These are phyloP conservation scores for Suillus subaureus DNA, from an alignment of 768 basidiomycete genomes.

Conservation along the genomic window DNA sequence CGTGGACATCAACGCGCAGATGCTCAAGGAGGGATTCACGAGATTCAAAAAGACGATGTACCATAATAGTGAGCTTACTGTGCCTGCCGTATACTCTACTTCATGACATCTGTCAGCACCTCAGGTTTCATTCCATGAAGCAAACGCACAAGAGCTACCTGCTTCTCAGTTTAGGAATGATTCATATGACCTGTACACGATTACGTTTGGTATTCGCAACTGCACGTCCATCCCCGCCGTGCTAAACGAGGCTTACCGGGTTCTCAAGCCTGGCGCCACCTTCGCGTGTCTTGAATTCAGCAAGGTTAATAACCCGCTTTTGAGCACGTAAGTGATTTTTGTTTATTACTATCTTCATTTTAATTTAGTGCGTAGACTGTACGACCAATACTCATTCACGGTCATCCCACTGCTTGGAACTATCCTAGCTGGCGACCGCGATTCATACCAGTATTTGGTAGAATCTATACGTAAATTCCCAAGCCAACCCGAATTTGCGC, in stretches of 20 bases:
- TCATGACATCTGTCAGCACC: constrained; percentile 57
- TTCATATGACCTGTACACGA: constrained; percentile 95
- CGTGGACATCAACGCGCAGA: constrained; percentile 93
- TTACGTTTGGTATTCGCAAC: constrained; percentile 97
- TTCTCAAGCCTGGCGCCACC: constrained; percentile 93
- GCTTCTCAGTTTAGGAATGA: constrained; percentile 70
- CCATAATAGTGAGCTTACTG: constrained; percentile 75
- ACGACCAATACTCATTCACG: constrained; percentile 95
- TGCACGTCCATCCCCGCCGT: constrained; percentile 92
- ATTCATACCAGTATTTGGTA: constrained; percentile 96
- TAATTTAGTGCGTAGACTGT: constrained; percentile 55
- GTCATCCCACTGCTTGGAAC: constrained; percentile 96
- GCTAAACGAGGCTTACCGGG: constrained; percentile 86
- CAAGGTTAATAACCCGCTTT: constrained; percentile 83
- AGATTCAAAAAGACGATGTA: constrained; percentile 98
- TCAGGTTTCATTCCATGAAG: constrained; percentile 90
- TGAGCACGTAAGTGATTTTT: constrained; percentile 69
- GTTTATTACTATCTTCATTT: constrained; percentile 4
- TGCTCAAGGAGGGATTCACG: constrained; percentile 90
- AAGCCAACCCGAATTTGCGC: constrained; percentile 81
- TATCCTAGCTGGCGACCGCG: constrained; percentile 91
- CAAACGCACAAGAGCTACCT: constrained; percentile 85
- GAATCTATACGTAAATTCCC: constrained; percentile 97
- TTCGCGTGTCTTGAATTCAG: constrained; percentile 98
- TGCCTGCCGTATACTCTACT: constrained; percentile 1